These are phyloP conservation scores for Mycena chlorophos DNA, from an alignment of 768 basidiomycete genomes.

Conservation along the genomic window DNA sequence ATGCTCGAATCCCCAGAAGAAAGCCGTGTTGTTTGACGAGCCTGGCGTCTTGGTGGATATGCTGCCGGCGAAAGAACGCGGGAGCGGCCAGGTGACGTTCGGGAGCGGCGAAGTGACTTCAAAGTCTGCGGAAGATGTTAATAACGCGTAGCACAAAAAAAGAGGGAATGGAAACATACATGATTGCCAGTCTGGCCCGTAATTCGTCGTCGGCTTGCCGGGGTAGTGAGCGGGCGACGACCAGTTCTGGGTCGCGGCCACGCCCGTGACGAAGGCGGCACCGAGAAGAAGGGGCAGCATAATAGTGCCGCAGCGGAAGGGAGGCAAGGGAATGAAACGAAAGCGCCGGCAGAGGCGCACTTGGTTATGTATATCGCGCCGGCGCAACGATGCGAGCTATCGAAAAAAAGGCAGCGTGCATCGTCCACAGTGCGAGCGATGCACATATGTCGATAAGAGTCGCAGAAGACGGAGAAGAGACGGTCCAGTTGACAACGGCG, in stretches of 20 bases:
- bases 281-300: conserved; percentile 4
- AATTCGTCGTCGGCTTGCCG: conserved; percentile 38
- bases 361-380: no score
- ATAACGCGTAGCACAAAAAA: background rate
- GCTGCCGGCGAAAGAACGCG: conserved; percentile 39
- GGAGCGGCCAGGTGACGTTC: conserved; percentile 32
- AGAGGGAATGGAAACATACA: conserved; percentile 24
- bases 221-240: conserved; percentile 35
- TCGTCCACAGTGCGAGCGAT: no score
- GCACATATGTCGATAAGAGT: no score
- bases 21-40: conserved; percentile 38
- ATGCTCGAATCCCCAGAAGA: conserved; percentile 43
- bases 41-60: conserved; percentile 32
- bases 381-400: no score
- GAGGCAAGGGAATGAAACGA: no score
- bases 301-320: no score
- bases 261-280: conserved; percentile 2
- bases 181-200: conserved; percentile 33
- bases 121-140: conserved; percentile 28
- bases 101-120: conserved; percentile 36
- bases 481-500: no score
- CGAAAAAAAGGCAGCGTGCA: no score
- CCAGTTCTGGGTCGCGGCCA: conserved; percentile 35
- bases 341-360: no score
- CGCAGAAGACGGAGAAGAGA: no score